These are phyloP conservation scores for Daucus carota DNA, from an alignment of 129 eudicot species.

Conservation along the genomic window DNA sequence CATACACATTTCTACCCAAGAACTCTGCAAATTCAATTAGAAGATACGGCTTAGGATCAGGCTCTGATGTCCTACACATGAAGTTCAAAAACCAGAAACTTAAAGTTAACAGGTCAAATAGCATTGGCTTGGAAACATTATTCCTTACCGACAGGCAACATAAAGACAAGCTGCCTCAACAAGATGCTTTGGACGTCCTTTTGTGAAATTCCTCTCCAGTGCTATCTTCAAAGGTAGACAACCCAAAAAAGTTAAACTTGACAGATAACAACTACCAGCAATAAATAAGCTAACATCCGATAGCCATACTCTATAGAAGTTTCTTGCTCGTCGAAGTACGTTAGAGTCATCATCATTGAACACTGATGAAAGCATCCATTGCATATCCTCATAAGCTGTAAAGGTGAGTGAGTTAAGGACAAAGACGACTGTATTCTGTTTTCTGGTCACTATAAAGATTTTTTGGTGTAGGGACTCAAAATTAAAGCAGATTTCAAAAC, in stretches of 20 bases:
- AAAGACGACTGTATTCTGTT: not conserved
- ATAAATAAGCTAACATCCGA: not conserved
- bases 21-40: conserved; percentile 31
- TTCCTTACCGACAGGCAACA: conserved; percentile 26
- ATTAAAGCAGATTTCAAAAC: not conserved
- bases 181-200: conserved; percentile 19
- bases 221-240: conserved; percentile 19
- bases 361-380: conserved; percentile 17
- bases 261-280: not conserved
- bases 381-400: conserved; percentile 32
- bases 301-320: conserved; percentile 29
- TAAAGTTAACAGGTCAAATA: not conserved
- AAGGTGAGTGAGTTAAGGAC: not conserved
- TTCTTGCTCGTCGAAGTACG: conserved; percentile 25
- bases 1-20: conserved; percentile 33
- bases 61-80: conserved; percentile 22
- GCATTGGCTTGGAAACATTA: not conserved
- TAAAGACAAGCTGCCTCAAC: conserved; percentile 29
- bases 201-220: conserved; percentile 20
- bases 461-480: not conserved
- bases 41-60: conserved; percentile 19
- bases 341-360: conserved; percentile 26
- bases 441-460: no score
- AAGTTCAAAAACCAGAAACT: not conserved
- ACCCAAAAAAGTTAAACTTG: not conserved